Evolutionary conservation across 2,329 filamentous ascomycete species (phyloP), one percentile per base, ranked within the genome.

Genomic region (Podosphaera leucotricha): DNA sequence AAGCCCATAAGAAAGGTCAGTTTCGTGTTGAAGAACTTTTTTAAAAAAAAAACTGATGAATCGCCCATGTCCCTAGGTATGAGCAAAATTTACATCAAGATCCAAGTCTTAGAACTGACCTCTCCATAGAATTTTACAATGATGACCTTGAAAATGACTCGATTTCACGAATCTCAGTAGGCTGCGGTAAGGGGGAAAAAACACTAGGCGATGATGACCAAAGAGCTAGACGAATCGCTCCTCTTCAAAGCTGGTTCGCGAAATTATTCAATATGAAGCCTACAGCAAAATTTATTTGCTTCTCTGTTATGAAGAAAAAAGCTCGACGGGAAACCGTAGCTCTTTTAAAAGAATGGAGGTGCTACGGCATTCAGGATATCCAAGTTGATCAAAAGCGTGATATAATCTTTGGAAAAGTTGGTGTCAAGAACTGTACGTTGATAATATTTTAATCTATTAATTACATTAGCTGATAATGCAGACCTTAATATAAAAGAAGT

Each of bases 201-300:
- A 7, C 13, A 22, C 20, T 35, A 61, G 48, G 55, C 58, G 18
- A 60, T 59, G 60, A 58, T 15, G 51, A 55, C 44, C 38, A 51
- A 7, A 46, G 47, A 48, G 38, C 54, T 50, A 62, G 62, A 48
- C 57, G 68, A 60, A 80, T 71, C 54, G 75, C 75, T 48, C 70
- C 74, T 24, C 77, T 75, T 56, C 77, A 84, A 55, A 92, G 80
- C 52, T 94, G 87, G 86, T 71, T 95, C 44, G 79, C 83, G 24
- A 80, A 83, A 15, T 73, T 95, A 39, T 83, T 95, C 64, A 75
- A 84, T 45, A 78, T 94, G 56, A 93, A 90, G 58, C 87, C 87
- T 1, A 81, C 78, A 0, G 77, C 67, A 15, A 73, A 74, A 49
- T 70, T 81, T 22, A 61, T 94, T 15, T 90, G 84, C 58, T 77